A percentile compares a stretch with the other conserved stretches of the same genome.
Evolutionary conservation across 129 eudicot species (phyloP).

Genomic region (Flaveria linearis): DNA sequence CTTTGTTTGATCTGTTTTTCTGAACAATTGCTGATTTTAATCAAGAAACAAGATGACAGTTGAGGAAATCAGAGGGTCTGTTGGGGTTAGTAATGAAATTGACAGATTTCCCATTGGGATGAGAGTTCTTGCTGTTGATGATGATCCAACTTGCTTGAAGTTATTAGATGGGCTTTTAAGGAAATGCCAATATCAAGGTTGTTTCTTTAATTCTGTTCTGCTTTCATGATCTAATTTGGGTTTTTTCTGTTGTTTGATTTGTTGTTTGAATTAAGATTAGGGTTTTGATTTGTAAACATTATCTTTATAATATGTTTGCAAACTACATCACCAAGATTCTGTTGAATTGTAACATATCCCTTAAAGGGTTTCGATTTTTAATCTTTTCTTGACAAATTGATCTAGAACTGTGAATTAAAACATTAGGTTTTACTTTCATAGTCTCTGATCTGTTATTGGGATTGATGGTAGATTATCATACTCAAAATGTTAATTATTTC

Average conservation of each 20-base stretch:
- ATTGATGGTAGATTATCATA: constrained; percentile 22
- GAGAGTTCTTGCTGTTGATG: constrained; percentile 98
- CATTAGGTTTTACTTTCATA: constrained; percentile 4
- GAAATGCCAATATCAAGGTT: constrained; percentile 86
- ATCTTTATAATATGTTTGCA: constrained; percentile 13
- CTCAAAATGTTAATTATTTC: background rate
- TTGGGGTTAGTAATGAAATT: constrained; percentile 37
- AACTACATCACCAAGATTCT: constrained; percentile 3
- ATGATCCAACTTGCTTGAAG: constrained; percentile 81
- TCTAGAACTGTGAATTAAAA: background rate
- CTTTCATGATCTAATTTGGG: constrained; percentile 19
- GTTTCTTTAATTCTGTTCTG: constrained; percentile 23
- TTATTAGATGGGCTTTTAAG: constrained; percentile 63
- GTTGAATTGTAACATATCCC: background rate
- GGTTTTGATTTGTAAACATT: constrained; percentile 1
- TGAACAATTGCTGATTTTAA: constrained; percentile 1
- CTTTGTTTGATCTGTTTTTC: constrained; percentile 18
- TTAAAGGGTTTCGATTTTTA: constrained; percentile 5
- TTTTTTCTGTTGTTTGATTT: background rate
- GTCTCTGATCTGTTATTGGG: constrained; percentile 29
- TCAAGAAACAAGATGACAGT: constrained; percentile 57
- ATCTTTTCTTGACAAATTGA: constrained; percentile 3
- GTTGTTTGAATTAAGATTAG: constrained; percentile 8
- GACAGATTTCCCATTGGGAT: constrained; percentile 83
- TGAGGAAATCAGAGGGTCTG: constrained; percentile 55